phyloP scores from a whole-genome alignment of 306 rosid genomes.

The Myrica gale region DNA sequence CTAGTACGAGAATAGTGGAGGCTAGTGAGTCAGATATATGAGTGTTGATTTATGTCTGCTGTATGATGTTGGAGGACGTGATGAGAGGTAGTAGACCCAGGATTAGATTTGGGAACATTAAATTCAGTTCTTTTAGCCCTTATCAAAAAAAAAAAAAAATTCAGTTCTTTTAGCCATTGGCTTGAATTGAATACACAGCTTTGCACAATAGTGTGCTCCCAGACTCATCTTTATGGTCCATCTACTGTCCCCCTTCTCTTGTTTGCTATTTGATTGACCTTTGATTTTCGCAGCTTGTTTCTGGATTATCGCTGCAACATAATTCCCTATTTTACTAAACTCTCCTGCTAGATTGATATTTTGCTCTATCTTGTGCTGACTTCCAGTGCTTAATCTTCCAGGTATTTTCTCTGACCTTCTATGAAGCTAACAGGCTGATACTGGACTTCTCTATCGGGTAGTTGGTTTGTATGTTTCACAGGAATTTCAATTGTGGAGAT shows the following conservation, averaged over 20 bases:
- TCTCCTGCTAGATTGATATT: slow-evolving; percentile 9
- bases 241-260: neutral
- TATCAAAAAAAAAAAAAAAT: too few relatives aligned
- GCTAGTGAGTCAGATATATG: neutral
- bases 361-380: slow-evolving; percentile 49
- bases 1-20: neutral
- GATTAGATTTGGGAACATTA: slow-evolving; percentile 2
- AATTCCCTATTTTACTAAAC: slow-evolving; percentile 8
- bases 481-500: slow-evolving; percentile 55
- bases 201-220: neutral
- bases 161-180: neutral
- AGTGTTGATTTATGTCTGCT: neutral
- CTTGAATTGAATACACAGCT: neutral
- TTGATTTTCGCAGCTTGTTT: neutral
- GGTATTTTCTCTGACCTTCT: slow-evolving; percentile 99
- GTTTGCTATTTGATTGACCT: too few relatives aligned
- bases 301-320: slow-evolving; percentile 1
- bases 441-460: slow-evolving; percentile 79
- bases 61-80: neutral
- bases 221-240: slow-evolving; percentile 1
- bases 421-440: slow-evolving; percentile 80
- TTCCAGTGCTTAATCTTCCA: slow-evolving; percentile 75
- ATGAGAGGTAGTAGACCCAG: neutral
- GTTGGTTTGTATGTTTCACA: slow-evolving; percentile 84
- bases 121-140: neutral